These are phyloP conservation scores for Aureobasidium sp. DNA, from an alignment of 2,329 filamentous ascomycete species.

Conservation along the genomic window DNA sequence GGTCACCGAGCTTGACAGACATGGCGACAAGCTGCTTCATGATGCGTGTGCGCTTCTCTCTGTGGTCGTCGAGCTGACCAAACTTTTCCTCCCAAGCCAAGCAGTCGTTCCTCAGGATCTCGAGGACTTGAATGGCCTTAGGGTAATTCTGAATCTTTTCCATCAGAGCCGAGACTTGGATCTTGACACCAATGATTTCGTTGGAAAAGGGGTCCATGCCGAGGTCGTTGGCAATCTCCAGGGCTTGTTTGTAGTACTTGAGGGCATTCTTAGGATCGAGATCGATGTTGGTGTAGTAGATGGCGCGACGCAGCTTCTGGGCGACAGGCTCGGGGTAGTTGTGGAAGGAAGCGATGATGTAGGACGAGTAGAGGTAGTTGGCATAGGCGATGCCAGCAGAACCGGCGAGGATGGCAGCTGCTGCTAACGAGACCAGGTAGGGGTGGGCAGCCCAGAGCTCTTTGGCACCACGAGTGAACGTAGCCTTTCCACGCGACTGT, in stretches of 20 bases:
- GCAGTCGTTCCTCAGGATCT: constrained; percentile 65
- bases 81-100: constrained; percentile 39
- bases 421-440: constrained; percentile 28
- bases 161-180: constrained; percentile 70
- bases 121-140: constrained; percentile 66
- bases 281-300: constrained; percentile 76
- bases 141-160: constrained; percentile 65
- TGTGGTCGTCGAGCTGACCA: constrained; percentile 31
- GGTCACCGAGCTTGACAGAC: constrained; percentile 72
- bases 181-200: constrained; percentile 81
- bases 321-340: constrained; percentile 59
- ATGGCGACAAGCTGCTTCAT: constrained; percentile 67
- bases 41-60: constrained; percentile 48
- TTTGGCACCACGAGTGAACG: constrained; percentile 21
- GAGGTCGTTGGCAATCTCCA: constrained; percentile 62
- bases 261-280: constrained; percentile 68
- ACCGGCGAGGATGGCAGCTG: constrained; percentile 27
- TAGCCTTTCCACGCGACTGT: constrained; percentile 1
- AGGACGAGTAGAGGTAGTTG: constrained; percentile 38
- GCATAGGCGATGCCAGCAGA: constrained; percentile 33
- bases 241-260: constrained; percentile 72
- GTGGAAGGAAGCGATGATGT: constrained; percentile 42
- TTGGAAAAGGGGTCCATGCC: constrained; percentile 84
- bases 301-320: constrained; percentile 68
- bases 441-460: constrained; percentile 31